These are phyloP conservation scores for Myriosclerotinia duriaeana DNA, from an alignment of 2,329 filamentous ascomycete species.

Conservation along the genomic window DNA sequence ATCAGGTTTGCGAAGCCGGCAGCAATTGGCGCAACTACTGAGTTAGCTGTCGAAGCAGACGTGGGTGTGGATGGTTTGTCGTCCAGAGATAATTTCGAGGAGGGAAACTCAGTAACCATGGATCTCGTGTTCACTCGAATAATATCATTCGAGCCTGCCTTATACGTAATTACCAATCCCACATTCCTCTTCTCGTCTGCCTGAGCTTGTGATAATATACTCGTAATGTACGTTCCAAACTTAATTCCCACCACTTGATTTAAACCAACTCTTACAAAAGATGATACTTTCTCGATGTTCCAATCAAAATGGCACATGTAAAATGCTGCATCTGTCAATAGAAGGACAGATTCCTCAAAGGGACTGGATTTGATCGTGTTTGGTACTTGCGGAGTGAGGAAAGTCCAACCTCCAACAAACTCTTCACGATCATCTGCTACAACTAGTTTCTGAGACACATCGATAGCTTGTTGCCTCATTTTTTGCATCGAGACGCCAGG, in stretches of 20 bases:
- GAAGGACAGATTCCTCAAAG: constrained; percentile 83
- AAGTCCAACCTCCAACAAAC: constrained; percentile 83
- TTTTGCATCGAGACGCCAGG: constrained; percentile 83
- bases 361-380: constrained; percentile 68
- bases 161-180: constrained; percentile 78
- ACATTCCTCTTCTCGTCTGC: constrained; percentile 78
- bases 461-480: constrained; percentile 84
- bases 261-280: constrained; percentile 83
- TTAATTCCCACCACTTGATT: constrained; percentile 70
- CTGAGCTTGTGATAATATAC: constrained; percentile 75
- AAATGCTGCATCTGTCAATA: constrained; percentile 80
- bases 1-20: constrained; percentile 17
- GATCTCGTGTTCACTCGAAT: constrained; percentile 83
- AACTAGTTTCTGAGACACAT: constrained; percentile 82
- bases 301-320: constrained; percentile 94
- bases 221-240: constrained; percentile 86
- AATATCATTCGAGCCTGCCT: constrained; percentile 67
- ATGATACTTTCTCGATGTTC: constrained; percentile 90
- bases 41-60: constrained; percentile 19
- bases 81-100: constrained; percentile 36
- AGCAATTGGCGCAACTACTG: constrained; percentile 28
- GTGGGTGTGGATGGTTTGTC: constrained; percentile 29
- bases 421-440: constrained; percentile 82
- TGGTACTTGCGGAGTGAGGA: constrained; percentile 71
- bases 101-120: constrained; percentile 54